Base-by-base conservation (phyloP, 495 filamentous ascomycete genomes). In the Penicillium flavigenum region DNA sequence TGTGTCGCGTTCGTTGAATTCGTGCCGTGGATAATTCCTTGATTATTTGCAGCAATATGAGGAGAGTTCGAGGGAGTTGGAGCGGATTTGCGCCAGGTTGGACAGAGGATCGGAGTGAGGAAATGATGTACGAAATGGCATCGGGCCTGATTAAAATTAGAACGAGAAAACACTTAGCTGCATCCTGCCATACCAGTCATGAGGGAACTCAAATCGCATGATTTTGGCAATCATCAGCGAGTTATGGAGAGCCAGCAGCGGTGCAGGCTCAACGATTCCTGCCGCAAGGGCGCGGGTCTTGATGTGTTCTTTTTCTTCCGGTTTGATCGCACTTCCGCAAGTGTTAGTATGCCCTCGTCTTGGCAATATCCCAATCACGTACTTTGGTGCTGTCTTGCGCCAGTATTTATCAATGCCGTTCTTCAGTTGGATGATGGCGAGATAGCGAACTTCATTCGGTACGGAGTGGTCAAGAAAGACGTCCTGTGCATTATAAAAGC, bases 331-430 rank as follows among this genome's bases (percentile, higher is more conserved):
- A 69, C 86, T 87, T 59, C 69, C 7, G 41, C 16, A 14, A 14
- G 3, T 24, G 56, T 74, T 54, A 75, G 71, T 51, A 32, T 34
- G 60, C 16, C 14, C 12, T 47, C 22, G 16, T 43, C 7, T 27
- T 19, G 7, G 6, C 31, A 20, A 29, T 14, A 20, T 17, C 57
- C 17, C 11, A 11, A 34, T 36, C 50, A 54, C 75, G 42, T 76
- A 86, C 83, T 88, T 82, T 17, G 74, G 77, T 16, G 88, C 81
- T 4, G 83, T 86, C 64, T 85, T 87, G 41, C 94, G 82, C 94
- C 94, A 98, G 69, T 90, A 91, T 69, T 88, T 91, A 63, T 97
- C 93, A 65, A 96, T 90, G 26, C 91, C 94, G 70, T 97, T 96
- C 69, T 97, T 97, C 52, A 98, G 76, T 65, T 95, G 89, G 58